Evolutionary conservation across 2,329 filamentous ascomycete species (phyloP), one percentile per base, ranked within the genome.

Genomic region (Phaeoacremonium minimum): DNA sequence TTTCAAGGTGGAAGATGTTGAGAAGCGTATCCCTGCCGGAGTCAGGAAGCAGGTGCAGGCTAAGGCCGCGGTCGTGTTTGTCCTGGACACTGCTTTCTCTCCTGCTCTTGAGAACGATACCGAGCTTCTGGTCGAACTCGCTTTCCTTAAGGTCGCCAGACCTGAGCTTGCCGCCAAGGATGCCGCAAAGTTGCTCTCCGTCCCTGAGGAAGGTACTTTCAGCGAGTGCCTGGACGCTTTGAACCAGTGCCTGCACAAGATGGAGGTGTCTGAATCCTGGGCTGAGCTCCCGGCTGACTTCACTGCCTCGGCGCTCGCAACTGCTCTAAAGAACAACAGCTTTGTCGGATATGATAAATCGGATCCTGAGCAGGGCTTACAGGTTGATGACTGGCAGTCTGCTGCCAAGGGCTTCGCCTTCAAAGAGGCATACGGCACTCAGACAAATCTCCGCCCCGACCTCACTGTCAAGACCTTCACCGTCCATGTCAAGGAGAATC

Each of bases 401-500:
- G 87, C 83, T 34, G 93, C 91, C 43, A 93, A 94, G 71, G 86
- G 83, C 32, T 73, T 98, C 40, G 78, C 78, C 5, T 98, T 98
- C 77, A 95, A 94, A 71, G 93, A 98, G 64, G 91, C 88, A 1
- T 97, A 89, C 56, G 82, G 77, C 44, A 90, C 88, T 16, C 69
- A 78, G 53, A 71, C 71, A 45, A 68, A 69, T 36, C 79, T 98
- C 28, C 86, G 93, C 36, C 93, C 93, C 9, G 93, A 98, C 53
- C 71, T 95, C 37, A 68, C 84, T 8, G 80, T 87, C 55, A 89
- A 91, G 76, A 97, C 91, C 3, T 83, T 77, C 52, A 87, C 88
- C 29, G 85, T 96, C 36, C 84, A 81, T 37, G 90, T 98, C 62
- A 88, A 94, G 71, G 93, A 97, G 71, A 96, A 95, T 68, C 87